phyloP scores from a whole-genome alignment of 2,329 filamentous ascomycete genomes.

The Fusarium chaquense region DNA sequence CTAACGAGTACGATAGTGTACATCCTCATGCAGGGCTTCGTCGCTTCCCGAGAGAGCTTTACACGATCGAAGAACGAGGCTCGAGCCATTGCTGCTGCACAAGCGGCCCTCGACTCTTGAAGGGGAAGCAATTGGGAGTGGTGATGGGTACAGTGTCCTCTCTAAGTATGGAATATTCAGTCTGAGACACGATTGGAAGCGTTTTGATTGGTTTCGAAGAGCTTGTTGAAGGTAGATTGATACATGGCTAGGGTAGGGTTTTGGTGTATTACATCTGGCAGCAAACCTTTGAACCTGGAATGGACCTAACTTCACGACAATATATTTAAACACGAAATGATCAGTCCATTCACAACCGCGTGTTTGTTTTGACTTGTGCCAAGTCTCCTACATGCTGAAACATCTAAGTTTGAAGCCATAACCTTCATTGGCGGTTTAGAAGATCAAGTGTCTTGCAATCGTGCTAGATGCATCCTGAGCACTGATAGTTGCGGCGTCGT shows the following conservation, averaged over 20 bases:
- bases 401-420: background rate
- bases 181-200: background rate
- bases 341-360: background rate
- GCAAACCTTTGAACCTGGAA: constrained; percentile 31
- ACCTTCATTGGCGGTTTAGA: background rate
- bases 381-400: background rate
- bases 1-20: constrained; percentile 56
- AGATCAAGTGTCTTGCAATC: background rate
- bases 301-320: constrained; percentile 14
- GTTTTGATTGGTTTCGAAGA: background rate
- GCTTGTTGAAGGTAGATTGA: constrained; percentile 15
- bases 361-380: background rate
- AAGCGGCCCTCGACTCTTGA: constrained; percentile 41
- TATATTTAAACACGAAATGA: background rate
- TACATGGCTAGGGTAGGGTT: background rate
- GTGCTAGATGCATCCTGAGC: constrained; percentile 19
- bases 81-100: constrained; percentile 43
- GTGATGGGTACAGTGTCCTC: background rate
- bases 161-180: background rate
- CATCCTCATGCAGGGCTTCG: constrained; percentile 62
- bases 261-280: background rate
- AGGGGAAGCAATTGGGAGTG: constrained; percentile 2
- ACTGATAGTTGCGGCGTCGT: constrained; percentile 27
- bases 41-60: constrained; percentile 61
- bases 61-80: constrained; percentile 46